Evolutionary conservation across 2,329 filamentous ascomycete species (phyloP).

Genomic region (Fragosphaeria purpurea): DNA sequence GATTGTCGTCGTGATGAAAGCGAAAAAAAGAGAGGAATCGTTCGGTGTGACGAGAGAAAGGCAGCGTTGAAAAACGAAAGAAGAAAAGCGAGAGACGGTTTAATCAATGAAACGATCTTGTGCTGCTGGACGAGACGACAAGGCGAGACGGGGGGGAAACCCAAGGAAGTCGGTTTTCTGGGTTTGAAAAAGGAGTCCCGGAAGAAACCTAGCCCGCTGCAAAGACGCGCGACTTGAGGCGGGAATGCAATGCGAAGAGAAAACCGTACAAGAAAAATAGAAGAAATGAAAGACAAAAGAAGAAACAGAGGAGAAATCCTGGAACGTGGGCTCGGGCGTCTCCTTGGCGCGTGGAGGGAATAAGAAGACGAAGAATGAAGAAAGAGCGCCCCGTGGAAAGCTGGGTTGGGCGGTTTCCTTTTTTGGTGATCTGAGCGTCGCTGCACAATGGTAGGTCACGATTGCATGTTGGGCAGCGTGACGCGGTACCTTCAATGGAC

Average conservation of each 20-base stretch:
- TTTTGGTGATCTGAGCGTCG: constrained; percentile 3
- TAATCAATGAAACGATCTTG: background rate
- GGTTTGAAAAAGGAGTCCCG: constrained; percentile 3
- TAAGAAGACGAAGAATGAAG: background rate
- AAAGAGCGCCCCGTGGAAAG: background rate
- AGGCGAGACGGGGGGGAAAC: background rate
- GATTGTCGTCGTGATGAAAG: too few relatives aligned
- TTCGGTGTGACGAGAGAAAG: too few relatives aligned
- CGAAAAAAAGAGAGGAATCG: too few relatives aligned
- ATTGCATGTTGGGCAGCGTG: background rate
- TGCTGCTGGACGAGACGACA: background rate
- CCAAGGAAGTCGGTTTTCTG: background rate
- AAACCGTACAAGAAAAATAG: background rate
- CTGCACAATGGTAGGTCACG: constrained; percentile 2
- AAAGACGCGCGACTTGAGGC: background rate
- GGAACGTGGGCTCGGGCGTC: constrained; percentile 1
- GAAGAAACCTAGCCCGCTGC: background rate
- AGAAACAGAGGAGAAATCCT: background rate
- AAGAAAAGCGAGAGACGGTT: too few relatives aligned
- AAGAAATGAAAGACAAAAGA: background rate
- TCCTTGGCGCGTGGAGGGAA: background rate
- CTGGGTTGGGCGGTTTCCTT: background rate
- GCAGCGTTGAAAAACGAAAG: too few relatives aligned
- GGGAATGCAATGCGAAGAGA: background rate
- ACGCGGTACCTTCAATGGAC: constrained; percentile 2